Base-by-base conservation (phyloP, 106 monocot genomes). In the Acanthochlamys bracteata region DNA sequence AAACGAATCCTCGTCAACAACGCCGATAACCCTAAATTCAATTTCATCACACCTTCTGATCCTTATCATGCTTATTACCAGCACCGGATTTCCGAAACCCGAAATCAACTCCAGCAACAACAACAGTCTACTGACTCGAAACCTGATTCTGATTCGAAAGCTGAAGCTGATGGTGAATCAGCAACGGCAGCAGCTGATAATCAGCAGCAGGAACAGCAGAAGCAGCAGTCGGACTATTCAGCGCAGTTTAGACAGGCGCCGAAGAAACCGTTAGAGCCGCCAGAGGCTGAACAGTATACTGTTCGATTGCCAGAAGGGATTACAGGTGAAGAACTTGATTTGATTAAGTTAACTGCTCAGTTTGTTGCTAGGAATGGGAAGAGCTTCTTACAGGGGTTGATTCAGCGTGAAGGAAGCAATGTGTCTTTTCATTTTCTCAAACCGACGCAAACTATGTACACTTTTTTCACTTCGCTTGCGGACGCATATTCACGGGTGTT, bases 31-130 rank as follows among this genome's bases (percentile, higher is more conserved):
- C 78, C 85, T 24, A 91, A 91, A 65, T 98, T 98, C 76, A 91
- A 91, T 59, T 98, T 98, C 25, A 72, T 98, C 55, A 80, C 64
- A 60, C 76, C 82, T 0, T 74, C 88, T 7, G 88, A 98, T 23
- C 96, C 96, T 10, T 98, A 88, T 57, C 91, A 98, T 53, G 96
- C 84, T 14, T 98, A 88, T 51, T 98, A 98, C 78, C 91, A 98
- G 74, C 84, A 88, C 73, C 74, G 83, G 17, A 78, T 91, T 61
- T 69, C 85, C 7, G 91, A 91, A 33, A 57, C 60, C 67, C 80
- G 78, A n/a, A 55, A 68, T 59, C 84, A 85, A 53, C 60, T 62
- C 39, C 80, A 80, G 66, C 65, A 51, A 0, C 24, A 43, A 3
- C 24, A 41, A 3, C 66, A 27, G 40, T 26, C 14, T 12, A 41